These are phyloP conservation scores for Stachybotrys echinatus DNA, from an alignment of 2,329 filamentous ascomycete species.

Conservation along the genomic window DNA sequence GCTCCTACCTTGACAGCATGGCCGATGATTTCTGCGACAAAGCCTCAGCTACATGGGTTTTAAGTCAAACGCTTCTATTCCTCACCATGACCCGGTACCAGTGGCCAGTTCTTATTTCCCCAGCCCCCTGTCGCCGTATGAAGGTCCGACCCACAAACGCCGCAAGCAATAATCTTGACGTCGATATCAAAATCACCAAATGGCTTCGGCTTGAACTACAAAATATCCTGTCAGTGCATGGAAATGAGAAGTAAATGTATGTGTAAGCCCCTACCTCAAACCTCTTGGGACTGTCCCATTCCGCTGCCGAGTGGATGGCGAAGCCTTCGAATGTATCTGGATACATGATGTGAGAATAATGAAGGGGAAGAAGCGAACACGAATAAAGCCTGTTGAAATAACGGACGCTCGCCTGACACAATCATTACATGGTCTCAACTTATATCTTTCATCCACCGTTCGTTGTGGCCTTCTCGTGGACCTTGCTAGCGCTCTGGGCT, in stretches of 20 bases:
- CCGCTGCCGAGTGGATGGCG: conserved; percentile 7
- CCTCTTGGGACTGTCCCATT: conserved; percentile 10
- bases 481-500: no score
- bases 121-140: conserved; percentile 52
- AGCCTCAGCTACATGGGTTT: background rate
- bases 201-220: conserved; percentile 60
- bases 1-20: conserved; percentile 35
- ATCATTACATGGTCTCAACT: no score
- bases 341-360: conserved; percentile 10
- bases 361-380: no score
- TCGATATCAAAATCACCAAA: conserved; percentile 68
- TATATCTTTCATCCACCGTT: no score
- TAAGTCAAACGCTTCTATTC: conserved; percentile 4
- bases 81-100: conserved; percentile 49
- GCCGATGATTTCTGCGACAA: conserved; percentile 39
- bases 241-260: background rate
- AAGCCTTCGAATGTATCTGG: conserved; percentile 24
- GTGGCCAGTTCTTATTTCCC: conserved; percentile 38
- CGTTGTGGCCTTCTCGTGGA: no score
- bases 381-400: background rate
- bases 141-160: conserved; percentile 55
- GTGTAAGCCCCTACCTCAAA: conserved; percentile 5
- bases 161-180: conserved; percentile 65
- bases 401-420: no score
- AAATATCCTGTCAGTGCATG: background rate